phyloP scores from a whole-genome alignment of 192 early-diverging fungal species.

The Coemansia guatemalensis region DNA sequence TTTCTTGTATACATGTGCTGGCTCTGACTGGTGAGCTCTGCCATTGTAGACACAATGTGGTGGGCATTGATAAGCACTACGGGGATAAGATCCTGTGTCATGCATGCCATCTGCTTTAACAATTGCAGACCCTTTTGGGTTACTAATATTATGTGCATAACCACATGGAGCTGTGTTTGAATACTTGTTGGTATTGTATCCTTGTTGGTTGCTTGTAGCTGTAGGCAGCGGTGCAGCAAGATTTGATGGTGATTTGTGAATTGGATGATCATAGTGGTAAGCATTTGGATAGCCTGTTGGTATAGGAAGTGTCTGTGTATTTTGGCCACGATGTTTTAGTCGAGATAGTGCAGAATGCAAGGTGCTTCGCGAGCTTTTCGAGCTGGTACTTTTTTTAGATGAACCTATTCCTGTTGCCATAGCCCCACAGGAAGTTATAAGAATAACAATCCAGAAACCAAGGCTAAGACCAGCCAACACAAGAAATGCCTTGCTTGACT shows the following conservation, averaged over 20 bases:
- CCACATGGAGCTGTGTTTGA: neutral
- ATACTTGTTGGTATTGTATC: neutral
- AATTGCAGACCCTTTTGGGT: neutral
- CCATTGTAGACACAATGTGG: slow-evolving; percentile 5
- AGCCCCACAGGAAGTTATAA: slow-evolving; percentile 28
- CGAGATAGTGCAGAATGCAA: slow-evolving; percentile 13
- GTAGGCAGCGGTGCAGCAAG: neutral
- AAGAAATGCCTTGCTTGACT: slow-evolving; percentile 48
- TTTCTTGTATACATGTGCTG: neutral
- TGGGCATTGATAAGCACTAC: slow-evolving; percentile 7
- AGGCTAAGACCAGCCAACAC: slow-evolving; percentile 37
- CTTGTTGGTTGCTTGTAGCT: neutral
- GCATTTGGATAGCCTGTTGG: slow-evolving; percentile 7
- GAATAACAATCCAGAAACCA: slow-evolving; percentile 42
- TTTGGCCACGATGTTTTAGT: slow-evolving; percentile 3
- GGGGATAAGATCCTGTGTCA: neutral
- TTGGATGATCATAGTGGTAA: neutral
- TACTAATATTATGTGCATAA: neutral
- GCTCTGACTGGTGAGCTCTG: neutral
- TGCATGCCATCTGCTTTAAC: neutral
- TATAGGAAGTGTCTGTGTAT: slow-evolving; percentile 6
- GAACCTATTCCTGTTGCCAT: slow-evolving; percentile 29
- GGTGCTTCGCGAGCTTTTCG: slow-evolving; percentile 20
- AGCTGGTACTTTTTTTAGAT: slow-evolving; percentile 10
- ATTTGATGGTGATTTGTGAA: neutral